Conservation (phyloP, 768 basidiomycete genomes). For the Phlegmacium glaucopus region DNA sequence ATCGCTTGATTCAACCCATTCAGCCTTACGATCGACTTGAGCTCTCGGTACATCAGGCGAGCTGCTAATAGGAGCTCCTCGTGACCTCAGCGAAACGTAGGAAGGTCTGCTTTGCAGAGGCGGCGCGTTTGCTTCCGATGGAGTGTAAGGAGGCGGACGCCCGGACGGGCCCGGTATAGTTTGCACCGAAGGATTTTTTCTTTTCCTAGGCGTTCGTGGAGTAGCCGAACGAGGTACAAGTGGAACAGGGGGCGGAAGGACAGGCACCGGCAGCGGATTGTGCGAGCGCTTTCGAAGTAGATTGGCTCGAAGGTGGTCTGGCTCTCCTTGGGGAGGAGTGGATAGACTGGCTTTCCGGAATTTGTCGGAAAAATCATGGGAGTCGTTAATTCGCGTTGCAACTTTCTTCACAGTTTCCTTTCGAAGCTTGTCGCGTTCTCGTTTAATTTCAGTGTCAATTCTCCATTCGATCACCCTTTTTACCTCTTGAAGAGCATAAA, state of each 20-base stretch:
- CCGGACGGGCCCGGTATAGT: conserved; percentile 27
- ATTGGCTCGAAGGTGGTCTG: conserved; percentile 21
- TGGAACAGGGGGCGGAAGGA: conserved; percentile 30
- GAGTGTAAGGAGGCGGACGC: conserved; percentile 66
- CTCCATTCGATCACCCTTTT: conserved; percentile 87
- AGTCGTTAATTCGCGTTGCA: conserved; percentile 27
- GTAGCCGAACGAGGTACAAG: conserved; percentile 44
- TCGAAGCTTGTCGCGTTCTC: conserved; percentile 71
- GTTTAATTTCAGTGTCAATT: conserved; percentile 71
- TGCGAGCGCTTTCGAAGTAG: conserved; percentile 41
- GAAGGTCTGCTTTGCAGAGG: conserved; percentile 39
- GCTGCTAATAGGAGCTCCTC: conserved; percentile 52
- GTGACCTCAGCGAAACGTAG: conserved; percentile 39
- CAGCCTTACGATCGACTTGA: conserved; percentile 46
- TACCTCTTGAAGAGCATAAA: conserved; percentile 85
- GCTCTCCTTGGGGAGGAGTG: conserved; percentile 40
- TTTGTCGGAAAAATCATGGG: conserved; percentile 45
- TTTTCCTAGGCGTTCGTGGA: conserved; percentile 28
- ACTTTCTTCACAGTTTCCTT: conserved; percentile 63
- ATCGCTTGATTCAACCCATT: conserved; percentile 82
- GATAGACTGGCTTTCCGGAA: conserved; percentile 46
- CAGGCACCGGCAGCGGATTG: conserved; percentile 25
- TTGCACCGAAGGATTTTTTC: conserved; percentile 27
- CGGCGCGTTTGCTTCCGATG: conserved; percentile 29
- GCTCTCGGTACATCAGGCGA: conserved; percentile 27